Conservation (phyloP, 2,329 filamentous ascomycete genomes). For the Fonsecaea pugnacius region DNA sequence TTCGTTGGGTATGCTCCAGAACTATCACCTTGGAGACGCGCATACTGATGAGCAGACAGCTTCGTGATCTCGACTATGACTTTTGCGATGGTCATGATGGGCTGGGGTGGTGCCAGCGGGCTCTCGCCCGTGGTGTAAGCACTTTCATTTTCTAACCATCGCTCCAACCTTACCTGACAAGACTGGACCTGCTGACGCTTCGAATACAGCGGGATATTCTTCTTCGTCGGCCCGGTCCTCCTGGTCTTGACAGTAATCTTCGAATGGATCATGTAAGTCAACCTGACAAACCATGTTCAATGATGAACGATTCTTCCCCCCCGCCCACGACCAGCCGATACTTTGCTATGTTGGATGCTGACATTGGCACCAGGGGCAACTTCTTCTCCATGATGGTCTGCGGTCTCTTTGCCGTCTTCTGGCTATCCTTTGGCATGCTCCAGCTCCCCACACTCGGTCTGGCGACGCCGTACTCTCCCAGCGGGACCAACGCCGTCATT, state of each 20-base stretch:
- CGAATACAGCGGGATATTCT: slow-evolving; percentile 33
- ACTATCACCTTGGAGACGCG: background rate
- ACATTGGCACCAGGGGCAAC: slow-evolving; percentile 21
- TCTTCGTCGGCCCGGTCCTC: slow-evolving; percentile 37
- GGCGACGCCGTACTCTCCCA: slow-evolving; percentile 31
- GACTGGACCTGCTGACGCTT: background rate
- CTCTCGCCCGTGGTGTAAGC: slow-evolving; percentile 34
- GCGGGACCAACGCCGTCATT: slow-evolving; percentile 27
- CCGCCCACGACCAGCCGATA: background rate
- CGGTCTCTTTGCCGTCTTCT: slow-evolving; percentile 36
- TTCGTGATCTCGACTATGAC: slow-evolving; percentile 37
- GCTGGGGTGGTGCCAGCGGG: slow-evolving; percentile 34
- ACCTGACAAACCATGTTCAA: background rate
- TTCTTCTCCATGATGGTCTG: slow-evolving; percentile 38
- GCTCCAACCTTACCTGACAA: background rate
- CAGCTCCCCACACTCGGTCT: slow-evolving; percentile 35
- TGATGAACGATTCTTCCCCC: background rate
- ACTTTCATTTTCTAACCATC: background rate
- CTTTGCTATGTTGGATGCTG: background rate
- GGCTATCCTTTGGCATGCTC: slow-evolving; percentile 35
- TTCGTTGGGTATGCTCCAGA: slow-evolving; percentile 32
- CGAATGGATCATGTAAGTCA: slow-evolving; percentile 35
- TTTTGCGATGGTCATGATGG: slow-evolving; percentile 37
- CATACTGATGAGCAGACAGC: slow-evolving; percentile 20
- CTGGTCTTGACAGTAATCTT: slow-evolving; percentile 33